Evolutionary conservation across 768 basidiomycete species (phyloP).

Genomic region (Suillus decipiens): DNA sequence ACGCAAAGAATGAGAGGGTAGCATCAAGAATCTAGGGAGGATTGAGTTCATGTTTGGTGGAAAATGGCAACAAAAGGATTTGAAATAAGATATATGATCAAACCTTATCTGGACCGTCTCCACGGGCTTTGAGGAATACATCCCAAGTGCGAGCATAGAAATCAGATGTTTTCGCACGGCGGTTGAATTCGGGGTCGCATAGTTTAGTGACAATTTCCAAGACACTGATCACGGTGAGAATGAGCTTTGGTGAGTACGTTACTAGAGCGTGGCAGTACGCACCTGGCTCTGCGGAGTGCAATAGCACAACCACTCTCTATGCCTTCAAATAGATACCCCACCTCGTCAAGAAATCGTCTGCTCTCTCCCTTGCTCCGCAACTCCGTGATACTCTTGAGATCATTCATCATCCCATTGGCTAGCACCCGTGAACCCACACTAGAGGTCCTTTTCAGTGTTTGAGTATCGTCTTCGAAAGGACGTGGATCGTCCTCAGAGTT

Average conservation of each 20-base stretch:
- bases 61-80: background rate
- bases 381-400: conserved; percentile 79
- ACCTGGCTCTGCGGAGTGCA: conserved; percentile 72
- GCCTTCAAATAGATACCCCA: conserved; percentile 85
- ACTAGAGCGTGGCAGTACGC: conserved; percentile 9
- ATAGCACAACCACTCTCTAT: conserved; percentile 54
- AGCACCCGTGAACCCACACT: conserved; percentile 40
- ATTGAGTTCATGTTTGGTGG: background rate
- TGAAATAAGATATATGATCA: conserved; percentile 22
- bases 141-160: conserved; percentile 73
- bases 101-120: conserved; percentile 61
- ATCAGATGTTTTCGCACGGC: conserved; percentile 77
- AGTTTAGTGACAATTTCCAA: conserved; percentile 76
- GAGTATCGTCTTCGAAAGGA: conserved; percentile 23
- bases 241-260: background rate
- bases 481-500: conserved; percentile 72
- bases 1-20: conserved; percentile 60
- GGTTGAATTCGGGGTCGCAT: conserved; percentile 72
- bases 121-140: conserved; percentile 57
- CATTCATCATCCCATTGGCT: conserved; percentile 67
- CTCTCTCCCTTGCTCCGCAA: conserved; percentile 79
- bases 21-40: conserved; percentile 61
- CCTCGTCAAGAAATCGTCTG: conserved; percentile 78
- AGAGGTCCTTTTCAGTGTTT: conserved; percentile 18
- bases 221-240: conserved; percentile 47